Evolutionary conservation across 176 grass and related monocot species (phyloP).

Genomic region (Puya raimondii): DNA sequence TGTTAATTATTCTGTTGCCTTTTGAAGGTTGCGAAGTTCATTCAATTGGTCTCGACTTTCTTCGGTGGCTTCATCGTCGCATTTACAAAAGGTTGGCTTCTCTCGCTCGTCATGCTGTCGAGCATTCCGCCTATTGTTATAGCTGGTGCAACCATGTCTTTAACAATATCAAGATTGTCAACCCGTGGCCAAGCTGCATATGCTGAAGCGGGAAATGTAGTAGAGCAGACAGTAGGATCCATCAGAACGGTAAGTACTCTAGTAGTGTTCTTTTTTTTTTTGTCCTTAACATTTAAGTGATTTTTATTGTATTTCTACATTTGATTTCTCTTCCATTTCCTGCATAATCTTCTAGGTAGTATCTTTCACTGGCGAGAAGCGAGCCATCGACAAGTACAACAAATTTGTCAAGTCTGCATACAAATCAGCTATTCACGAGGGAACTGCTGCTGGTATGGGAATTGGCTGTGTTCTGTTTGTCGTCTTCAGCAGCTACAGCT

Average conservation of each 20-base stretch:
- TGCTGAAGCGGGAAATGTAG: conserved; percentile 57
- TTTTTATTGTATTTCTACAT: background rate
- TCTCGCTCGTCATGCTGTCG: conserved; percentile 50
- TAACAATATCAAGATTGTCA: conserved; percentile 44
- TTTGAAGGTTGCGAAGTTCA: conserved; percentile 50
- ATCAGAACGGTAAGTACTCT: conserved; percentile 55
- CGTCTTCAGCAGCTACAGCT: conserved; percentile 58
- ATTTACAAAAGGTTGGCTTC: conserved; percentile 54
- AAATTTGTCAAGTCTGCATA: conserved; percentile 42
- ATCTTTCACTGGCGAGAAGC: conserved; percentile 70
- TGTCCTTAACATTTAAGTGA: background rate
- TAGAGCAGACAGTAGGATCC: conserved; percentile 62
- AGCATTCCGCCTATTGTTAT: conserved; percentile 43
- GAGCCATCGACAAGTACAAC: conserved; percentile 51
- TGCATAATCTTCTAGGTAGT: conserved; percentile 35
- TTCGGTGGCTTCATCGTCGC: conserved; percentile 46
- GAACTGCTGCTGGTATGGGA: conserved; percentile 36
- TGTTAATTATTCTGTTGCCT: background rate
- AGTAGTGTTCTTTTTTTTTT: background rate
- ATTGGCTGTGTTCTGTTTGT: conserved; percentile 39
- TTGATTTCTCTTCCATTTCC: background rate
- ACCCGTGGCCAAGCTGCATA: conserved; percentile 51
- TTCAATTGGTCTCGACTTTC: conserved; percentile 51
- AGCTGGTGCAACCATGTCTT: conserved; percentile 41
- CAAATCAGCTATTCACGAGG: conserved; percentile 41